Evolutionary conservation across 495 filamentous ascomycete genomes (phyloP).

Genomic region (Stereocaulon alpinum): DNA sequence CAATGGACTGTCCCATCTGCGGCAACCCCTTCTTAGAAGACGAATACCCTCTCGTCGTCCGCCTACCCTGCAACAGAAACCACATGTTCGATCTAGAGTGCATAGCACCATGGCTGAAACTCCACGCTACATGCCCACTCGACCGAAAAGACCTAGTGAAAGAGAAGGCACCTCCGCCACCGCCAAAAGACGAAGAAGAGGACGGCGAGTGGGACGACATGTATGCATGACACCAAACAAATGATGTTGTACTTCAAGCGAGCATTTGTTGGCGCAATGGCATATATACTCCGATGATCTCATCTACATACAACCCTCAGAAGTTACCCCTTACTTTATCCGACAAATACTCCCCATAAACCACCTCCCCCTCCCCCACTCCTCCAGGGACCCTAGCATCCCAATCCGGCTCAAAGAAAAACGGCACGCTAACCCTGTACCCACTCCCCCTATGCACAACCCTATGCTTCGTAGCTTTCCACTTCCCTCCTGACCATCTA

Average conservation of each 20-base stretch:
- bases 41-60: conserved; percentile 70
- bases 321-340: conserved; percentile 18
- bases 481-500: conserved; percentile 34
- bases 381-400: conserved; percentile 19
- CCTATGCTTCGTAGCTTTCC: conserved; percentile 30
- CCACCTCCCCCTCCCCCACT: conserved; percentile 11
- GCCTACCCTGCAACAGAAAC: conserved; percentile 68
- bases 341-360: conserved; percentile 14
- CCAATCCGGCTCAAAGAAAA: conserved; percentile 35
- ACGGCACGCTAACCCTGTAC: conserved; percentile 33
- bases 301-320: not conserved
- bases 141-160: conserved; percentile 71
- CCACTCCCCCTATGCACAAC: conserved; percentile 30
- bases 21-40: conserved; percentile 71
- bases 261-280: not conserved
- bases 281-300: not conserved
- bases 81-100: conserved; percentile 92
- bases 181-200: conserved; percentile 34
- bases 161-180: conserved; percentile 46
- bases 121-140: conserved; percentile 82
- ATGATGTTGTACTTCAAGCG: too few relatives aligned
- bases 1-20: conserved; percentile 79
- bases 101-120: conserved; percentile 81
- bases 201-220: conserved; percentile 57
- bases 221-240: conserved; percentile 46